Percentiles rank a stretch among this genome's conserved stretches.
These are phyloP conservation scores for Taiozyma sp. DNA, from an alignment of 1,139 yeast genomes.

Conservation along the genomic window DNA sequence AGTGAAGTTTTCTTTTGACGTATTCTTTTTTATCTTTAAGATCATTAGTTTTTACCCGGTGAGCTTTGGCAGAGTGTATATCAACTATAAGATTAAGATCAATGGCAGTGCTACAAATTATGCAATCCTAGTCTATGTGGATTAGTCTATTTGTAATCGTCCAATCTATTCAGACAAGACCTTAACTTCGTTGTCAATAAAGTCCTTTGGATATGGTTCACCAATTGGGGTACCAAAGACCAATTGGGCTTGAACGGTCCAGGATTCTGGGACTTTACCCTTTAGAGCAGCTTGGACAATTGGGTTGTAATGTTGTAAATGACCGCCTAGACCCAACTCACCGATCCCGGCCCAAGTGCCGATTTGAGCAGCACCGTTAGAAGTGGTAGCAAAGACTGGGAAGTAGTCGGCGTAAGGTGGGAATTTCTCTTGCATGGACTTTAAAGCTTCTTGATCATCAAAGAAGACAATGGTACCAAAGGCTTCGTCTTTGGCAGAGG, in stretches of 20 bases:
- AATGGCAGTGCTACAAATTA: not conserved
- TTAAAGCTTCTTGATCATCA: conserved; percentile 33
- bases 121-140: too few species aligned
- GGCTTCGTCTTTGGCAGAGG: conserved; percentile 36
- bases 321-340: conserved; percentile 38
- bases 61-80: too few species aligned
- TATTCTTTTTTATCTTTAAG: too few species aligned
- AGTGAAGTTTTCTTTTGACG: not conserved
- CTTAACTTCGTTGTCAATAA: conserved; percentile 32
- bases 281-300: conserved; percentile 33
- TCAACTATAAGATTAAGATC: too few species aligned
- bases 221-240: conserved; percentile 38
- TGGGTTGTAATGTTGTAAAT: conserved; percentile 43
- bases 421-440: conserved; percentile 33
- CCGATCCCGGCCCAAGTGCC: conserved; percentile 39
- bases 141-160: not conserved
- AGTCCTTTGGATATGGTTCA: conserved; percentile 30
- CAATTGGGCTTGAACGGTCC: conserved; percentile 40
- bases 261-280: conserved; percentile 33
- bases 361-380: conserved; percentile 42
- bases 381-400: conserved; percentile 39
- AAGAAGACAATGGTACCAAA: conserved; percentile 42
- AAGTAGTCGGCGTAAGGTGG: conserved; percentile 35
- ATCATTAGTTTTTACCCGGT: too few species aligned
- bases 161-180: conserved; percentile 15